Evolutionary conservation across 129 eudicot species (phyloP).

Genomic region (Chrysanthemum makinoi): DNA sequence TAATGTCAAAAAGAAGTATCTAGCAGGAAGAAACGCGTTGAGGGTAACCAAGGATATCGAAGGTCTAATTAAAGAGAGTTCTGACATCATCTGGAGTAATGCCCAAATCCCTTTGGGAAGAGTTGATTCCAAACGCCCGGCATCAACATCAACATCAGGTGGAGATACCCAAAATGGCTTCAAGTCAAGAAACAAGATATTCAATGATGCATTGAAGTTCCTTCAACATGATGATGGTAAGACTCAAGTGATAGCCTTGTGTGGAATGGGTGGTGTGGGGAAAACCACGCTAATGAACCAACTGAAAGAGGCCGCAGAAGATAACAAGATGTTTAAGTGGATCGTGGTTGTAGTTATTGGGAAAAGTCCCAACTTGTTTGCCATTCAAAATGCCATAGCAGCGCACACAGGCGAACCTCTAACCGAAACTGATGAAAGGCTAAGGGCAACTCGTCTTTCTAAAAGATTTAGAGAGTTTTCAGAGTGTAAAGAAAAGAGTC

Average conservation of each 20-base stretch:
- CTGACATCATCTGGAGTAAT: not conserved
- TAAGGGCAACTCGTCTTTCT: too few relatives aligned
- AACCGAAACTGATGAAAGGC: too few relatives aligned
- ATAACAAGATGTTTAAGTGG: not conserved
- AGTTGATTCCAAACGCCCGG: not conserved
- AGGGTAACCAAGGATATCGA: not conserved
- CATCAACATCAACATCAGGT: not conserved
- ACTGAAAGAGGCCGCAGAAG: not conserved
- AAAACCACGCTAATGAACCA: not conserved
- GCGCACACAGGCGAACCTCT: too few relatives aligned
- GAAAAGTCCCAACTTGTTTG: not conserved
- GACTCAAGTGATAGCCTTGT: not conserved
- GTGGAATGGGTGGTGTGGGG: too few relatives aligned
- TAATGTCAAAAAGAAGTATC: not conserved
- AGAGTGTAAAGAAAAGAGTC: too few relatives aligned
- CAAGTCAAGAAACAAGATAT: not conserved
- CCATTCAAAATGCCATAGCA: not conserved
- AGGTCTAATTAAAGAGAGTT: not conserved
- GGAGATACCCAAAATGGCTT: not conserved
- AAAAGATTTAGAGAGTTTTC: too few relatives aligned
- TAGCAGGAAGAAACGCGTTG: not conserved
- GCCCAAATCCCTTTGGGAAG: not conserved
- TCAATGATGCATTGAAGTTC: not conserved
- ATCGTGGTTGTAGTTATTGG: not conserved
- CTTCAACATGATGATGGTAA: not conserved